Evolutionary conservation across 2,329 filamentous ascomycete species (phyloP), one percentile per base, ranked within the genome.

Genomic region (Cercospora janseana): DNA sequence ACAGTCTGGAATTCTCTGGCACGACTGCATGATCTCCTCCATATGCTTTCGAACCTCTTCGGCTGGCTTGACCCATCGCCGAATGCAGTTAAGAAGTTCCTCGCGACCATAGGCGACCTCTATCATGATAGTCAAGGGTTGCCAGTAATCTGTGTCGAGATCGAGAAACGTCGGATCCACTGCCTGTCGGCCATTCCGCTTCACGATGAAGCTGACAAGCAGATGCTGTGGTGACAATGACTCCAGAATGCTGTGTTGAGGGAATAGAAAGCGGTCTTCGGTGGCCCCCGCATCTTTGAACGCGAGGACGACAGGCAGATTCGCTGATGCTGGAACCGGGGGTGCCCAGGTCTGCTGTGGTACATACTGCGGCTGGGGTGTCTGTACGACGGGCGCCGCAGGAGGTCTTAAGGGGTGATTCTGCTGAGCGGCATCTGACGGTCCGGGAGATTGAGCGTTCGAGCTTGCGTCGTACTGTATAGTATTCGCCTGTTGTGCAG

Each of bases 261-360:
- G 88, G 56, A 93, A 91, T 40, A 88, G 71, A 64, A 87, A 91
- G 20, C 87, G 80, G 66, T 92, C 87, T 37, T 86, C 86, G 2
- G 74, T 81, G 26, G 83, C 83, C 38, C 79, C 79, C 12, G 62
- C 58, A 13, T 54, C 60, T 13, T 42, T 54, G 65, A 88, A 88
- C 58, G 88, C 84, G 54, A 89, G 79, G 1, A 85, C 79, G n/a
- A 82, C 82, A 1, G 81, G 77, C 85, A 83, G 20, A 79, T 78
- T 58, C 79, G 82, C 8, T 69, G 66, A 54, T 9, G 26, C 56
- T 12, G 47, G 27, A 15, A 18, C 10, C 15, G 55, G 52, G 15
- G 49, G 41, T 13, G 50, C 47, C 55, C 55, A 58, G 1, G 60
- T 54, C 26, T 69, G 55, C 64, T 66, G 21, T 13, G 54, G 52